Evolutionary conservation across 371 early-diverging fungal species (phyloP).

Genomic region (Smittium mucronatum): DNA sequence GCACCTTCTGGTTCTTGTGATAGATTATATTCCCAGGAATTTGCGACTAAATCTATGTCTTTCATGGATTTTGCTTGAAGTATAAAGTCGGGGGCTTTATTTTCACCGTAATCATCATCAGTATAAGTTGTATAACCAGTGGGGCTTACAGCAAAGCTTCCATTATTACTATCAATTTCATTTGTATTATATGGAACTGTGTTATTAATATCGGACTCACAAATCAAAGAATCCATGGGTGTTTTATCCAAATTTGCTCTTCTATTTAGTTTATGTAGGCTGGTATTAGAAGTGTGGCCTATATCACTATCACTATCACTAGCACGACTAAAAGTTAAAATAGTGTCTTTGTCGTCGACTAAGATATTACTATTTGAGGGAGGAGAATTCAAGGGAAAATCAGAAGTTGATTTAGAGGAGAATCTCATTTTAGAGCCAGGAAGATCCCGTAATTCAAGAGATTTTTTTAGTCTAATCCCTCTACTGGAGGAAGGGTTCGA

Average conservation of each 20-base stretch:
- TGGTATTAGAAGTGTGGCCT: background rate
- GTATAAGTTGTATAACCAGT: too few relatives aligned
- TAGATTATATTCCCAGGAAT: conserved; percentile 20
- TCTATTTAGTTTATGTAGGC: background rate
- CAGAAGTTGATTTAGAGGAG: background rate
- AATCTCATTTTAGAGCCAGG: background rate
- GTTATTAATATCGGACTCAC: background rate
- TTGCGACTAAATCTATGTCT: conserved; percentile 22
- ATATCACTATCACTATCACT: background rate
- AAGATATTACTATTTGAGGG: background rate
- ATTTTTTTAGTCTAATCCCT: background rate
- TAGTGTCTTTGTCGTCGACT: conserved; percentile 10
- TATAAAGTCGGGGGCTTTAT: conserved; percentile 26
- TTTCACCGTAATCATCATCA: conserved; percentile 27
- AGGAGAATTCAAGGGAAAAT: too few relatives aligned
- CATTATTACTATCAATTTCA: background rate
- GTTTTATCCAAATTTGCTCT: background rate
- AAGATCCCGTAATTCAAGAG: background rate
- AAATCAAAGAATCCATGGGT: background rate
- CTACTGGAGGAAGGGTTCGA: background rate
- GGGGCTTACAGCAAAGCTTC: background rate
- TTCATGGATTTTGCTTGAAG: conserved; percentile 19
- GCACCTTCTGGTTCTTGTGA: conserved; percentile 21
- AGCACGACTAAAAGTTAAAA: background rate
- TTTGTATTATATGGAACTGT: background rate